phyloP scores from a whole-genome alignment of 1,284 basidiomycete species.

The Bjerkandera adusta region DNA sequence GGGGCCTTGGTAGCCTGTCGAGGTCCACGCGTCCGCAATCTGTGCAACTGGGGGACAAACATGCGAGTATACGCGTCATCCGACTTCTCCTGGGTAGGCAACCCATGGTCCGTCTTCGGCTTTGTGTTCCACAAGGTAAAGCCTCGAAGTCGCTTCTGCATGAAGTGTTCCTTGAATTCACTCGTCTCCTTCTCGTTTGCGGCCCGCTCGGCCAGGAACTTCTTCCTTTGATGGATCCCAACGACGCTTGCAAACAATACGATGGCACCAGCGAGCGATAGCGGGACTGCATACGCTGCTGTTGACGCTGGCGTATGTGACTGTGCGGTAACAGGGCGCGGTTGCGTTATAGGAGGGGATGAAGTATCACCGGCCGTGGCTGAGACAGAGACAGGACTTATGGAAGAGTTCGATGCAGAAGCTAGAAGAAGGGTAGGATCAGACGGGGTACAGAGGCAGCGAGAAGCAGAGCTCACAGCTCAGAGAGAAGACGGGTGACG shows the following conservation, averaged over 20 bases:
- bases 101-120: background rate
- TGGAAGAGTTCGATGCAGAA: background rate
- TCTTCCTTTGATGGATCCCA: slow-evolving; percentile 25
- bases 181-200: slow-evolving; percentile 15
- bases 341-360: slow-evolving; percentile 14
- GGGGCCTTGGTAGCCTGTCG: slow-evolving; percentile 23
- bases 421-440: background rate
- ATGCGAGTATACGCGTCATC: slow-evolving; percentile 12
- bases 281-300: slow-evolving; percentile 43
- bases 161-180: slow-evolving; percentile 4
- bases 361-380: slow-evolving; percentile 11
- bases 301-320: slow-evolving; percentile 33
- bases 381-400: slow-evolving; percentile 1
- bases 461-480: slow-evolving; percentile 33
- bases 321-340: slow-evolving; percentile 25
- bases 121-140: background rate
- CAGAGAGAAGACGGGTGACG: slow-evolving; percentile 42
- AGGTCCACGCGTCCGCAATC: slow-evolving; percentile 14
- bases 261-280: slow-evolving; percentile 41
- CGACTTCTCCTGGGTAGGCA: too few species aligned
- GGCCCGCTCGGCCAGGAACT: slow-evolving; percentile 25
- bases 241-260: slow-evolving; percentile 36
- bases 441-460: background rate
- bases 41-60: slow-evolving; percentile 4
- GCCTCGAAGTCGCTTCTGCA: background rate